phyloP scores from a whole-genome alignment of 345 rosid species.

The Dipteronia sinensis region DNA sequence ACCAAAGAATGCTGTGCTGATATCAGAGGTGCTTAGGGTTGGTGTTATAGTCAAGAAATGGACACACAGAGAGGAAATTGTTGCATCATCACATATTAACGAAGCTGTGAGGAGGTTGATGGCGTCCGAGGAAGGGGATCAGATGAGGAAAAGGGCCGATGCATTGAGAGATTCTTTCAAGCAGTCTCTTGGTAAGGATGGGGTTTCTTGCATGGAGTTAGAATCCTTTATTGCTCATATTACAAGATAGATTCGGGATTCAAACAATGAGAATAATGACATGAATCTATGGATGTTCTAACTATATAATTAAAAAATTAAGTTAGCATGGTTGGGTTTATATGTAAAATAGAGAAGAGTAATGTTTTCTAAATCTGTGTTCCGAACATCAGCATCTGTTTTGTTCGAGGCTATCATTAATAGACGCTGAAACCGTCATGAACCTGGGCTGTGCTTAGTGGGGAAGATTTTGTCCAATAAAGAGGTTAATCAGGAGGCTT shows the following conservation, averaged over 20 bases:
- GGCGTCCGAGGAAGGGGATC: background rate
- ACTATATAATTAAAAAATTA: background rate
- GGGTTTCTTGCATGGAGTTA: background rate
- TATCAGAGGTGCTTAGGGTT: slow-evolving; percentile 6
- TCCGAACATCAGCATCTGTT: too few species aligned
- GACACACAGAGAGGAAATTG: background rate
- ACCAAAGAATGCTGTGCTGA: slow-evolving; percentile 3
- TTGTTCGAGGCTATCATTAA: too few species aligned
- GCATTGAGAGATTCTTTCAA: background rate
- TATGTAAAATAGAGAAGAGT: too few species aligned
- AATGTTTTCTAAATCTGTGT: too few species aligned
- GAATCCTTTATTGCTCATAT: slow-evolving; percentile 9
- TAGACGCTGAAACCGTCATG: too few species aligned
- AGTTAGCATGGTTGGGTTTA: too few species aligned
- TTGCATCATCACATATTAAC: background rate
- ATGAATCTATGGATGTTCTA: background rate
- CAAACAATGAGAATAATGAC: background rate
- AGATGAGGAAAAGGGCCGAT: background rate
- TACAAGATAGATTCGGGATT: background rate
- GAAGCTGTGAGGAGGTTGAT: slow-evolving; percentile 7
- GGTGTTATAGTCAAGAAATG: slow-evolving; percentile 9
- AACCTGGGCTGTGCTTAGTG: too few species aligned
- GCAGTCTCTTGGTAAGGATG: background rate
- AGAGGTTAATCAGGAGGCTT: too few species aligned
- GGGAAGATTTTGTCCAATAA: too few species aligned